Conservation (phyloP, 2,329 filamentous ascomycete genomes). For the Proliferodiscus dingleyae region DNA sequence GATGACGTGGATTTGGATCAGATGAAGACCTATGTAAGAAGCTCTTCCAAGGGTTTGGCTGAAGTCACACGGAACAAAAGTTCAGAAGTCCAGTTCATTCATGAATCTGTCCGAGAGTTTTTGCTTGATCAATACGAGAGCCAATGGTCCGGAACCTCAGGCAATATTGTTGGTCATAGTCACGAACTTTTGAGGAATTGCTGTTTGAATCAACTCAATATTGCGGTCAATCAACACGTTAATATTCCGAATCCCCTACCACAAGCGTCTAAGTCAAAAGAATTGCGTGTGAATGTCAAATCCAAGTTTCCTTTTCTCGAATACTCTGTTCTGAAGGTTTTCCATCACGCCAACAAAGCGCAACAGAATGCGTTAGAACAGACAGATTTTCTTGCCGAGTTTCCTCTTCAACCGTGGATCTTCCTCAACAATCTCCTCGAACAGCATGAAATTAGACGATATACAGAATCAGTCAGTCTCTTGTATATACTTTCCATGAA, state of each 20-base stretch:
- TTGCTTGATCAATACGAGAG: slow-evolving; percentile 33
- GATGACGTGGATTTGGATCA: slow-evolving; percentile 26
- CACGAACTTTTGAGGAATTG: slow-evolving; percentile 23
- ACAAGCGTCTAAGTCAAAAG: slow-evolving; percentile 11
- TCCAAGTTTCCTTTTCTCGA: slow-evolving; percentile 40
- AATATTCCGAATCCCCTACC: slow-evolving; percentile 14
- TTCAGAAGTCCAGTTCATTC: slow-evolving; percentile 36
- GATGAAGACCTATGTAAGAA: slow-evolving; percentile 34
- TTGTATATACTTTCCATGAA: slow-evolving; percentile 36
- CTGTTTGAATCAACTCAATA: slow-evolving; percentile 20
- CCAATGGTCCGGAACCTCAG: slow-evolving; percentile 13
- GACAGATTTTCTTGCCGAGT: slow-evolving; percentile 31
- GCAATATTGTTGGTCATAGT: slow-evolving; percentile 20
- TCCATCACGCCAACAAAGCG: slow-evolving; percentile 39
- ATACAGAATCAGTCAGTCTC: slow-evolving; percentile 24
- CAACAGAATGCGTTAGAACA: slow-evolving; percentile 31
- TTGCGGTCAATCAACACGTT: slow-evolving; percentile 9
- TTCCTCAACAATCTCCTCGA: slow-evolving; percentile 30
- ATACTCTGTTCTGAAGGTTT: slow-evolving; percentile 38
- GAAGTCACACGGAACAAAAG: slow-evolving; percentile 32
- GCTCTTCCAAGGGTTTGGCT: slow-evolving; percentile 39
- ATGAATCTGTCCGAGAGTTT: slow-evolving; percentile 38
- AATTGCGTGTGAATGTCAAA: slow-evolving; percentile 19
- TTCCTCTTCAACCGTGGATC: slow-evolving; percentile 30
- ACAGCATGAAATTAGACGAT: slow-evolving; percentile 22